phyloP scores from a whole-genome alignment of 345 rosid species.

The Zanthoxylum bungeanum region DNA sequence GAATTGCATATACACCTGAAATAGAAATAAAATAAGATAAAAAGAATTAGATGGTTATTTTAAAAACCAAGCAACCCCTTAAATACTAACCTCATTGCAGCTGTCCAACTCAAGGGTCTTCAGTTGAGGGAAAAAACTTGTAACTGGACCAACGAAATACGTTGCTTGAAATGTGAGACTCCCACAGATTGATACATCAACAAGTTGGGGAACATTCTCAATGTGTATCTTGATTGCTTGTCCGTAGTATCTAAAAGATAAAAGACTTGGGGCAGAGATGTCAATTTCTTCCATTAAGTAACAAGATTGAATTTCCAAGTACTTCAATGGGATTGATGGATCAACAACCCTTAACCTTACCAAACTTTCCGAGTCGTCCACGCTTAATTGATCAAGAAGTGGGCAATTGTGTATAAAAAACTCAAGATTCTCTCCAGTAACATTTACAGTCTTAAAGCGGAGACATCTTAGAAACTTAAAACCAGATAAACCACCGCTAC shows the following conservation, averaged over 20 bases:
- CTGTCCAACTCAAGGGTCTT: slow-evolving; percentile 2
- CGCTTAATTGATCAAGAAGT: not conserved
- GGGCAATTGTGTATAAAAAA: too few species aligned
- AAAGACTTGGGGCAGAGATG: too few species aligned
- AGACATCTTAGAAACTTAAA: not conserved
- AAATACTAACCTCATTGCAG: slow-evolving; percentile 5
- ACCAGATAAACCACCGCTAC: not conserved
- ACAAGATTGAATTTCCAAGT: not conserved
- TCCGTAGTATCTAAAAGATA: not conserved
- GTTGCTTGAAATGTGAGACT: too few species aligned
- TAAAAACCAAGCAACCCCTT: not conserved
- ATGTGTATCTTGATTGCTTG: not conserved
- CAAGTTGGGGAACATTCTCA: not conserved
- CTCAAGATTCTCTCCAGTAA: not conserved
- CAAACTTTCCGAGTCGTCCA: not conserved
- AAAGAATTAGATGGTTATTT: not conserved
- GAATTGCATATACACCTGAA: not conserved
- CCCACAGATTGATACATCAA: not conserved
- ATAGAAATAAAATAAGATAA: not conserved
- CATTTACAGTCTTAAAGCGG: not conserved
- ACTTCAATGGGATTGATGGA: slow-evolving; percentile 6
- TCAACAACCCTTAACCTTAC: not conserved
- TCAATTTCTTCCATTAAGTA: not conserved
- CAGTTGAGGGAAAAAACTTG: not conserved
- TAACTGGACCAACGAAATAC: too few species aligned